phyloP scores from a whole-genome alignment of 2,329 filamentous ascomycete species.

The Aspergillus sclerotialis region DNA sequence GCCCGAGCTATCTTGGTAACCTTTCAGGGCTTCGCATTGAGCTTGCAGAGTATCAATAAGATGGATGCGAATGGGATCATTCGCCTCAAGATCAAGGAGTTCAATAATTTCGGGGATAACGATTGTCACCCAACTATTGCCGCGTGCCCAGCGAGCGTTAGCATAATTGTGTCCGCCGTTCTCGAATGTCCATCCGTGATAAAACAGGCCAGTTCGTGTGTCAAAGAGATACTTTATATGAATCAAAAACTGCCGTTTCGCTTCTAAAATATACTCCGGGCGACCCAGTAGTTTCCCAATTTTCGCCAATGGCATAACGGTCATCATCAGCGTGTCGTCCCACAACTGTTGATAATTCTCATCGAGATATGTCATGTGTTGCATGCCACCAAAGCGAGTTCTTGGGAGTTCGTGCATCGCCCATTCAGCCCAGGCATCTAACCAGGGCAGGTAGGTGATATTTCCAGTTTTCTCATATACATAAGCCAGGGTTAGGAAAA shows the following conservation, averaged over 20 bases:
- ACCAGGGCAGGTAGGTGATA: constrained; percentile 64
- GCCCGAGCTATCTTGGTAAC: constrained; percentile 55
- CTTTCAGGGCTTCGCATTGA: constrained; percentile 59
- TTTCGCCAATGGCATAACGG: constrained; percentile 71
- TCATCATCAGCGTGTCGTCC: constrained; percentile 89
- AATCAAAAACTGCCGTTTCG: constrained; percentile 68
- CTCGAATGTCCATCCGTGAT: constrained; percentile 75
- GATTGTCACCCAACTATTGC: constrained; percentile 65
- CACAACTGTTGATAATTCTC: constrained; percentile 69
- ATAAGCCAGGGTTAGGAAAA: constrained; percentile 66
- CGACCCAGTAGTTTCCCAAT: constrained; percentile 65
- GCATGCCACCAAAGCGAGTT: constrained; percentile 65
- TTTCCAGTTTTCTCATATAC: constrained; percentile 71
- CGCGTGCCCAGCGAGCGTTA: constrained; percentile 50
- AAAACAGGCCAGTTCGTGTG: constrained; percentile 64
- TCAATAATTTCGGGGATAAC: constrained; percentile 78
- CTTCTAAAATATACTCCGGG: constrained; percentile 68
- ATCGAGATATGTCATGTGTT: constrained; percentile 67
- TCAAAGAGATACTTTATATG: constrained; percentile 77
- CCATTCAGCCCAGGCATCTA: constrained; percentile 78
- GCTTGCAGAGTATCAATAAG: constrained; percentile 52
- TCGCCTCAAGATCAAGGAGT: constrained; percentile 53
- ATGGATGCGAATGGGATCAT: constrained; percentile 54
- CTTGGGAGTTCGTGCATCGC: constrained; percentile 68
- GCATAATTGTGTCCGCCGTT: constrained; percentile 57